Percentiles rank a stretch among this genome's conserved stretches.
phyloP scores from a whole-genome alignment of 2,329 filamentous ascomycete genomes.

The Dactylellina drechsleri region DNA sequence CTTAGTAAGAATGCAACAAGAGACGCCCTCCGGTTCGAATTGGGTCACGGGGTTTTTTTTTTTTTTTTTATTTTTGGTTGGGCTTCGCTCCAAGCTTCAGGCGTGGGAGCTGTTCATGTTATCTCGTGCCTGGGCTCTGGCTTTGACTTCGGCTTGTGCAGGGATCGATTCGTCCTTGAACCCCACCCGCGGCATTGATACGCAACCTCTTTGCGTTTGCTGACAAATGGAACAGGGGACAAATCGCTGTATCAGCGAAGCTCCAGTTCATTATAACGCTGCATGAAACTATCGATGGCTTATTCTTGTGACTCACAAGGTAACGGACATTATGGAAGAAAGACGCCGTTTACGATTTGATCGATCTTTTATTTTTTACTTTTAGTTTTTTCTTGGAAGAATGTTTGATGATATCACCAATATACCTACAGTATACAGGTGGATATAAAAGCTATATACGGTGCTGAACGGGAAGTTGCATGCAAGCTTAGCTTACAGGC shows the following conservation, averaged over 20 bases:
- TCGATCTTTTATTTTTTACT: too few species aligned
- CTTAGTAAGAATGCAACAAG: neutral
- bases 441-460: too few species aligned
- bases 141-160: constrained; percentile 14
- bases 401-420: constrained; percentile 2
- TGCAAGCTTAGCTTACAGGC: too few species aligned
- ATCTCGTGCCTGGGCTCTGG: neutral
- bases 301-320: constrained; percentile 18
- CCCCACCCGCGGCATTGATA: constrained; percentile 28
- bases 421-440: too few species aligned
- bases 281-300: constrained; percentile 5
- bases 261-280: constrained; percentile 7
- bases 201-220: constrained; percentile 21
- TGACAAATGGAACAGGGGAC: constrained; percentile 33
- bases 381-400: too few species aligned
- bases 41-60: too few species aligned
- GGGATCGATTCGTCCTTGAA: constrained; percentile 15
- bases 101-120: too few species aligned
- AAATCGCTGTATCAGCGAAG: neutral
- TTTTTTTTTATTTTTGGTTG: too few species aligned
- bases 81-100: too few species aligned
- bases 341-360: neutral
- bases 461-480: too few species aligned
- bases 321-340: constrained; percentile 6
- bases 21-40: too few species aligned